A percentile compares a stretch with the other conserved stretches of the same genome.
Conservation (phyloP, 2,329 filamentous ascomycete species). For the Fusarium sp. region DNA sequence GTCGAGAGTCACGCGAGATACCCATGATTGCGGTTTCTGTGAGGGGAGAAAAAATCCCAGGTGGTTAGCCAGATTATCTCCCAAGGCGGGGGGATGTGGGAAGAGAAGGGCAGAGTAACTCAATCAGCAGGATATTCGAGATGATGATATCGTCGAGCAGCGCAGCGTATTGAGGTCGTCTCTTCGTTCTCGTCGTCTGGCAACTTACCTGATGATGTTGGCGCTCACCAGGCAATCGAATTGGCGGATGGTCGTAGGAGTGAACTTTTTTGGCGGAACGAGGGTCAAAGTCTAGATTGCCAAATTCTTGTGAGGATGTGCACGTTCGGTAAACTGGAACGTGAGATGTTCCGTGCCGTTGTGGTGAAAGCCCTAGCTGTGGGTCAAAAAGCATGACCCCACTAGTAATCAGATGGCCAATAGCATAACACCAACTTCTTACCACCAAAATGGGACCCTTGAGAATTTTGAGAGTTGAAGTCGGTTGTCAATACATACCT, state of each 20-base stretch:
- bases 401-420: not conserved
- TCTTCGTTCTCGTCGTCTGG: constrained; percentile 34
- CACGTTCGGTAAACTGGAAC: constrained; percentile 50
- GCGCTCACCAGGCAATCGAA: constrained; percentile 64
- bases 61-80: constrained; percentile 39
- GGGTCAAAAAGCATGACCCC: not conserved
- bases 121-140: constrained; percentile 42
- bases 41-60: constrained; percentile 42
- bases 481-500: not conserved
- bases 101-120: constrained; percentile 35
- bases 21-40: constrained; percentile 88
- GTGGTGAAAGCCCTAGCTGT: constrained; percentile 26
- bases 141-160: constrained; percentile 43
- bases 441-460: not conserved
- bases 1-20: constrained; percentile 99
- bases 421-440: constrained; percentile 23
- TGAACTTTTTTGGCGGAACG: constrained; percentile 54
- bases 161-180: constrained; percentile 39
- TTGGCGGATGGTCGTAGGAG: constrained; percentile 56
- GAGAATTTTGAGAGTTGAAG: not conserved
- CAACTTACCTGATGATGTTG: constrained; percentile 63
- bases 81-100: constrained; percentile 3
- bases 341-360: constrained; percentile 39
- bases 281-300: constrained; percentile 51
- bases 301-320: constrained; percentile 55